A percentile compares a stretch with the other conserved stretches of the same genome.
Evolutionary conservation across 202 grass and related monocot genomes (phyloP).

Genomic region (Musa balbisiana): DNA sequence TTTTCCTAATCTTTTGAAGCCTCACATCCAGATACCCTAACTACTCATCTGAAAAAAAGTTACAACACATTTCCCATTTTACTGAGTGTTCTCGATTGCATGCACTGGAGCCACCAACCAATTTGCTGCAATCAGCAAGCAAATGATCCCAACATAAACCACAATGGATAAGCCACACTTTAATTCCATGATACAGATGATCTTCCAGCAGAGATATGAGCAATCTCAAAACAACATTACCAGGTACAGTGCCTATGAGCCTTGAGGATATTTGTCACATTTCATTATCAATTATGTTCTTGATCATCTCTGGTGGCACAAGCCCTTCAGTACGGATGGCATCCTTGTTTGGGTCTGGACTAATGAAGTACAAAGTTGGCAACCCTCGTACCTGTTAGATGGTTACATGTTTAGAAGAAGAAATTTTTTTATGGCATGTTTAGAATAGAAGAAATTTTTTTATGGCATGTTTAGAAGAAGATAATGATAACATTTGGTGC

Average conservation of each 20-base stretch:
- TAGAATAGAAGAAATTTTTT: too few species aligned
- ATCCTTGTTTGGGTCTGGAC: slow-evolving; percentile 63
- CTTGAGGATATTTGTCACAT: slow-evolving; percentile 26
- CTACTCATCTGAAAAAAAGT: neutral
- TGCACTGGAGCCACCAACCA: neutral
- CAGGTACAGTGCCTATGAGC: neutral
- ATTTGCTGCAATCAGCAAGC: neutral
- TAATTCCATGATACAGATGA: neutral
- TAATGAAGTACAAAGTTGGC: slow-evolving; percentile 87
- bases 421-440: too few species aligned
- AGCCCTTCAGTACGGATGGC: slow-evolving; percentile 79
- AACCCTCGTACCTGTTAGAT: slow-evolving; percentile 56
- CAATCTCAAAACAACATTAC: neutral
- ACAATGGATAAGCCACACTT: neutral
- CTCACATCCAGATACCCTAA: neutral
- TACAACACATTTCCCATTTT: neutral
- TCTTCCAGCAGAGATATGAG: neutral
- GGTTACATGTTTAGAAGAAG: too few species aligned
- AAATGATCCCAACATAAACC: neutral
- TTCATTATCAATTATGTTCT: slow-evolving; percentile 83
- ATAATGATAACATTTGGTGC: neutral
- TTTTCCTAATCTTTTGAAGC: neutral
- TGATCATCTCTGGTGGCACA: slow-evolving; percentile 70
- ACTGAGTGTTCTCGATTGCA: too few species aligned
- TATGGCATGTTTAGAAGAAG: neutral